Evolutionary conservation across 2,329 filamentous ascomycete genomes (phyloP).

Genomic region (Fusarium robinianum): DNA sequence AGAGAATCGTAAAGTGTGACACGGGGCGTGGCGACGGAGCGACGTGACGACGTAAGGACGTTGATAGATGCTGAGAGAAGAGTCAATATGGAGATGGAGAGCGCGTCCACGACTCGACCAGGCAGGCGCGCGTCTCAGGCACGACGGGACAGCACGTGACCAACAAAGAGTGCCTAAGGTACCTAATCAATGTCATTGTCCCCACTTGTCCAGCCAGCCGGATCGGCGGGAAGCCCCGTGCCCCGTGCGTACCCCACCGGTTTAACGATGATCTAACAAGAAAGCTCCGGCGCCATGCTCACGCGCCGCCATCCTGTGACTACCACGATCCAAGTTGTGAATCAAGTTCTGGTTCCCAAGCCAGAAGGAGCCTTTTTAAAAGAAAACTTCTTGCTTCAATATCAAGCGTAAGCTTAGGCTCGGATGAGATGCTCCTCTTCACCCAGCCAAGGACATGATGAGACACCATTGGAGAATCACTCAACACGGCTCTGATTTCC

Average conservation of each 20-base stretch:
- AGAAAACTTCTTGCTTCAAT: no score
- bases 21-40: no score
- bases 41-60: no score
- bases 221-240: constrained; percentile 18
- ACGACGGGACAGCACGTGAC: constrained; percentile 42
- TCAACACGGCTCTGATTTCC: no score
- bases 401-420: no score
- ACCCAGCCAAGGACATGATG: no score
- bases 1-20: background rate
- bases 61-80: no score
- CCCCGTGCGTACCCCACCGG: constrained; percentile 20
- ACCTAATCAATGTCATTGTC: constrained; percentile 4
- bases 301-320: constrained; percentile 2
- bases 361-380: no score
- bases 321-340: background rate
- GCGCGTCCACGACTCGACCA: constrained; percentile 33
- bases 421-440: no score
- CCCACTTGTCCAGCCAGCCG: constrained; percentile 5
- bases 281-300: constrained; percentile 5
- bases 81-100: no score
- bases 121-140: constrained; percentile 29
- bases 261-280: constrained; percentile 1
- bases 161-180: background rate
- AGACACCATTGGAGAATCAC: no score
- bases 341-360: no score